Conservation (phyloP, 257 asterid species). For the Cinchona pubescens region DNA sequence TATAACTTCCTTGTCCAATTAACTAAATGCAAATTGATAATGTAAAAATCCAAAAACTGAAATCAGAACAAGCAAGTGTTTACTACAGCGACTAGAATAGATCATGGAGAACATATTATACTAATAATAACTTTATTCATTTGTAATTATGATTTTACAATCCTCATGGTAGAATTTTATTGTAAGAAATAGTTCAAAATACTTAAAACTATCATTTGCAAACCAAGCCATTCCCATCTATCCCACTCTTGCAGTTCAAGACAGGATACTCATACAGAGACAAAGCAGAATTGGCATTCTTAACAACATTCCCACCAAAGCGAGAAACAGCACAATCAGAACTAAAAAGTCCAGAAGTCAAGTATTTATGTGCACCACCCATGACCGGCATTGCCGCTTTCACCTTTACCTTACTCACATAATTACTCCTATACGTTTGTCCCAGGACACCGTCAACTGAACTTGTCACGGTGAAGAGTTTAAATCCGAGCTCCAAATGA, state of each 20-base stretch:
- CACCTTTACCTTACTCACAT: conserved; percentile 48
- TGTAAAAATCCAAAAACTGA: no score
- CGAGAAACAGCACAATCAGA: conserved; percentile 46
- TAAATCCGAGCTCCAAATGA: conserved; percentile 61
- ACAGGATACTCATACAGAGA: conserved; percentile 14
- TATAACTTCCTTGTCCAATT: no score
- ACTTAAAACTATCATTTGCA: no score
- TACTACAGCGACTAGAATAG: no score
- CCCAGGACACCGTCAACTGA: conserved; percentile 57
- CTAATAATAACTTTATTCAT: not conserved
- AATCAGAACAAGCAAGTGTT: no score
- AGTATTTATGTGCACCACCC: conserved; percentile 49
- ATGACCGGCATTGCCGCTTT: conserved; percentile 57
- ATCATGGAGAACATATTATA: no score
- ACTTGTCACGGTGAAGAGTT: conserved; percentile 37
- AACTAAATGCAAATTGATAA: no score
- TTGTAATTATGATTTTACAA: not conserved
- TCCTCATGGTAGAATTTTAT: not conserved
- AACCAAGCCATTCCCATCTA: conserved; percentile 45
- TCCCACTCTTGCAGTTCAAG: conserved; percentile 42
- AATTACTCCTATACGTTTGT: conserved; percentile 53
- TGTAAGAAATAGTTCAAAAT: no score
- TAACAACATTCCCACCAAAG: conserved; percentile 20
- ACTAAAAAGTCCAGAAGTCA: conserved; percentile 37
- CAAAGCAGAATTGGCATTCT: not conserved